Percentiles rank a stretch among this genome's conserved stretches.
phyloP scores from a whole-genome alignment of 352 stramenopile species.

The Pythium sukuiense region DNA sequence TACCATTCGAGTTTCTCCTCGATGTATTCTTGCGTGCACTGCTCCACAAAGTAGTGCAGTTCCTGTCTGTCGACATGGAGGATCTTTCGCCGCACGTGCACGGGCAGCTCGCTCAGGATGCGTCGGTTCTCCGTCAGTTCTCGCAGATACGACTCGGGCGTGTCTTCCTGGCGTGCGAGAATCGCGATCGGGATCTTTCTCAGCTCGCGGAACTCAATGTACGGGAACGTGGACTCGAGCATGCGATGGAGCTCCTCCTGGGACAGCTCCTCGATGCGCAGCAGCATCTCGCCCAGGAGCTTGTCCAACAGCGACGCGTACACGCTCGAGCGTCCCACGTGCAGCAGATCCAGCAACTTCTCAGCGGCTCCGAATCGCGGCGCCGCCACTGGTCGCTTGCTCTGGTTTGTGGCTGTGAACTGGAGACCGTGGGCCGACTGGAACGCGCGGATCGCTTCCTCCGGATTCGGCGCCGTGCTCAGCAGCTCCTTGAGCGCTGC shows the following conservation, averaged over 20 bases:
- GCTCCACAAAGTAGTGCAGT: constrained; percentile 70
- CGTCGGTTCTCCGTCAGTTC: constrained; percentile 82
- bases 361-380: constrained; percentile 48
- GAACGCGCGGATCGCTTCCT: constrained; percentile 82
- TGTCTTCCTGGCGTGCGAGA: constrained; percentile 76
- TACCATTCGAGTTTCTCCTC: constrained; percentile 70
- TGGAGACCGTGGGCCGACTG: constrained; percentile 63
- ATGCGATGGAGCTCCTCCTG: constrained; percentile 70
- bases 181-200: constrained; percentile 83
- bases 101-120: constrained; percentile 73
- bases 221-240: constrained; percentile 83
- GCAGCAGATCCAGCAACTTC: constrained; percentile 80
- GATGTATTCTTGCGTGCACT: constrained; percentile 77
- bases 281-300: constrained; percentile 69
- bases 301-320: constrained; percentile 71
- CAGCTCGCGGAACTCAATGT: constrained; percentile 88
- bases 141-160: constrained; percentile 68
- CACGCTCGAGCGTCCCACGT: constrained; percentile 57
- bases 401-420: constrained; percentile 36
- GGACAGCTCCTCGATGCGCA: constrained; percentile 68
- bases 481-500: constrained; percentile 81
- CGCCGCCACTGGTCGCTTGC: constrained; percentile 9
- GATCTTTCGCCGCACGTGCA: constrained; percentile 84
- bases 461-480: constrained; percentile 79
- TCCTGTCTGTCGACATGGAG: constrained; percentile 69